A percentile compares a stretch with the other conserved stretches of the same genome.
phyloP scores from a whole-genome alignment of 1,284 basidiomycete genomes.

The Malassezia japonica region DNA sequence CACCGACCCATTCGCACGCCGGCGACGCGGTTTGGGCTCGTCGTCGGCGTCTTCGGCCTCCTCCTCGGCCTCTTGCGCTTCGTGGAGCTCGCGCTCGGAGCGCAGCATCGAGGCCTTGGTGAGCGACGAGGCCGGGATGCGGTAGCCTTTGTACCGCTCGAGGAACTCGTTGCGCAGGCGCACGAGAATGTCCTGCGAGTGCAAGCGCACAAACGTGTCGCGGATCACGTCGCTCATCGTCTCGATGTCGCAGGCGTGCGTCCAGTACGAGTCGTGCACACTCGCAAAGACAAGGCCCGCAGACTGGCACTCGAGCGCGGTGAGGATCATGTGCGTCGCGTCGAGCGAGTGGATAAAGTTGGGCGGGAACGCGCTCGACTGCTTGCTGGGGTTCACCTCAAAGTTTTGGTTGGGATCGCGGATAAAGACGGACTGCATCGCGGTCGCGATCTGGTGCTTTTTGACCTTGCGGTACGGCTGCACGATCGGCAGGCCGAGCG shows the following conservation, averaged over 20 bases:
- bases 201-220: slow-evolving; percentile 84
- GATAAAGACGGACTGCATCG: slow-evolving; percentile 84
- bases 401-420: slow-evolving; percentile 71
- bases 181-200: slow-evolving; percentile 71
- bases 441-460: slow-evolving; percentile 63
- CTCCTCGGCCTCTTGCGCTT: slow-evolving; percentile 3
- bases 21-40: slow-evolving; percentile 9
- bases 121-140: slow-evolving; percentile 29
- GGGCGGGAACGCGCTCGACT: slow-evolving; percentile 92
- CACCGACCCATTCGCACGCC: slow-evolving; percentile 11
- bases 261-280: slow-evolving; percentile 99
- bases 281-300: slow-evolving; percentile 67
- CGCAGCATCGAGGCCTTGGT: slow-evolving; percentile 5
- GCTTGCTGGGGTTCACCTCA: slow-evolving; percentile 75
- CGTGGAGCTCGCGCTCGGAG: slow-evolving; percentile 6
- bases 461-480: slow-evolving; percentile 86
- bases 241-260: slow-evolving; percentile 79
- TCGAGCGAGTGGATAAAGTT: slow-evolving; percentile 98
- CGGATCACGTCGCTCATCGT: slow-evolving; percentile 81
- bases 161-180: slow-evolving; percentile 51
- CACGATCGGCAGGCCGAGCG: slow-evolving; percentile 83
- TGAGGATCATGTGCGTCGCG: slow-evolving; percentile 97
- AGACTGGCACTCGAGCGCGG: slow-evolving; percentile 65
- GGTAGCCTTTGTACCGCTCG: slow-evolving; percentile 33
- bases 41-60: neutral